These are phyloP conservation scores for Populus hybrid DNA, from an alignment of 441 rosid species.

Conservation along the genomic window DNA sequence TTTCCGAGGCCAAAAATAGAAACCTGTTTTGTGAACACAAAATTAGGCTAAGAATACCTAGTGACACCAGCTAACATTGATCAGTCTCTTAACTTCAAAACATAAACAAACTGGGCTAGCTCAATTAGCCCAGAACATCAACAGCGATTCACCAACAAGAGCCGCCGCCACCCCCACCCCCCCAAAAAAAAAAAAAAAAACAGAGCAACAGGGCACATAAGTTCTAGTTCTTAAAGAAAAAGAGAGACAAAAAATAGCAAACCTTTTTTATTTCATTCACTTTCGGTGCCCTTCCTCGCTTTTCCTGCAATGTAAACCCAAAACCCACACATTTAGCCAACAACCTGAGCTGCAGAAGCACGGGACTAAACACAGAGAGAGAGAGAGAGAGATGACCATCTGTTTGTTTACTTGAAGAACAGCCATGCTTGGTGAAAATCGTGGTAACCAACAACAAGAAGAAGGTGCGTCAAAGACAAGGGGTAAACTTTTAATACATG, in stretches of 20 bases:
- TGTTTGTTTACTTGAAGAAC: neutral
- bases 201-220: too few species aligned
- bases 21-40: too few species aligned
- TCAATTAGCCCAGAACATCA: neutral
- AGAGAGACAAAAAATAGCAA: neutral
- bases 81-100: neutral
- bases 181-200: too few species aligned
- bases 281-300: neutral
- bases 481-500: neutral
- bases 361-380: too few species aligned
- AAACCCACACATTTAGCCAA: neutral
- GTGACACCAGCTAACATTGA: neutral
- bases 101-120: neutral
- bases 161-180: too few species aligned
- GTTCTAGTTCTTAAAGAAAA: neutral
- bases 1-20: neutral
- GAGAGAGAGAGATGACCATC: neutral
- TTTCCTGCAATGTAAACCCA: neutral
- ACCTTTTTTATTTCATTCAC: neutral
- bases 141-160: neutral
- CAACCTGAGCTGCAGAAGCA: neutral
- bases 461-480: neutral
- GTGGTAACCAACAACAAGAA: neutral
- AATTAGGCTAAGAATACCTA: neutral
- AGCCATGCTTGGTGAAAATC: slow-evolving; percentile 7